These are phyloP conservation scores for Eucalyptus lansdowneana DNA, from an alignment of 345 rosid genomes.

Conservation along the genomic window DNA sequence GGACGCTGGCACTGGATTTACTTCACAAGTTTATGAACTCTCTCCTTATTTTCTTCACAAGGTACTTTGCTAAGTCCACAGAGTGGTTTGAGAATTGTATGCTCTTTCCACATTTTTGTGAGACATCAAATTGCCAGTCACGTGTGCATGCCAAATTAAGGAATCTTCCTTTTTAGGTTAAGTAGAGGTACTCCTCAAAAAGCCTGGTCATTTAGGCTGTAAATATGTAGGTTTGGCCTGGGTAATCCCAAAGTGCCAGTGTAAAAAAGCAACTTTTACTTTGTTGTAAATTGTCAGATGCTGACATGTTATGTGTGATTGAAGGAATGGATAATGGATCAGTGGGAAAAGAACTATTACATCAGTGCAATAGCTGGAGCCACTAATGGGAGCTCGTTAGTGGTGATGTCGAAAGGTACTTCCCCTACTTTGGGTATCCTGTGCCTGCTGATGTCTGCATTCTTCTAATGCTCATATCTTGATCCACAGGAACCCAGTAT, in stretches of 20 bases:
- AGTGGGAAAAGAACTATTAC: conserved; percentile 46
- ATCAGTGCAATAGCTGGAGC: conserved; percentile 44
- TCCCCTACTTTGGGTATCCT: neutral
- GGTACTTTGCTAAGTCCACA: conserved; percentile 8
- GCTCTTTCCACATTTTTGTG: neutral
- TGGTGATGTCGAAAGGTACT: conserved; percentile 50
- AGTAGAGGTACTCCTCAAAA: neutral
- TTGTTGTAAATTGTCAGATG: neutral
- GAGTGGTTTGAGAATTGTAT: neutral
- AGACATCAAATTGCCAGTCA: neutral
- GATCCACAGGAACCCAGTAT: conserved; percentile 22
- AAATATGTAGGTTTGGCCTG: neutral
- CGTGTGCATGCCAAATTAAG: neutral
- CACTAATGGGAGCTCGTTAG: conserved; percentile 36
- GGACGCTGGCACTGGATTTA: conserved; percentile 65
- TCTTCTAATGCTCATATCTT: neutral
- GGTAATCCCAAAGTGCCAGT: neutral
- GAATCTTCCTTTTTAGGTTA: neutral
- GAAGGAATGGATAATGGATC: conserved; percentile 56
- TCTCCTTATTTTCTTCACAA: conserved; percentile 50
- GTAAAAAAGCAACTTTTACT: neutral
- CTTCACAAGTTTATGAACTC: conserved; percentile 49
- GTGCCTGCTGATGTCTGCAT: neutral
- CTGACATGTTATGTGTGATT: neutral
- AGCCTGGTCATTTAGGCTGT: neutral